Conservation (phyloP, 768 basidiomycete species). For the Tephrocybe rancida region DNA sequence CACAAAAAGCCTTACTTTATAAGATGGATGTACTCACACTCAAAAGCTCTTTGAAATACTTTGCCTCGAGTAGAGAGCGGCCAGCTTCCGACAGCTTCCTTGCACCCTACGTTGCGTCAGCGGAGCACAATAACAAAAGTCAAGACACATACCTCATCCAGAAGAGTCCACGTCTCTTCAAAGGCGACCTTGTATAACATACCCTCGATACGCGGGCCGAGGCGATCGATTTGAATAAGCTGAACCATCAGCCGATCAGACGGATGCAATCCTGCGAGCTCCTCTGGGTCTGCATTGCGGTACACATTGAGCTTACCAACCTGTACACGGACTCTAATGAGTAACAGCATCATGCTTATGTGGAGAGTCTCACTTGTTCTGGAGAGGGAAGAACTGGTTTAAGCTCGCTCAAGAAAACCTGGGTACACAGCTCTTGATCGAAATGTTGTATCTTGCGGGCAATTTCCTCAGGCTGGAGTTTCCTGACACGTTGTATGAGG, state of each 20-base stretch:
- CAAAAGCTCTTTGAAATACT: conserved; percentile 86
- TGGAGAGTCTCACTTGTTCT: conserved; percentile 63
- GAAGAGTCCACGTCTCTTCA: conserved; percentile 79
- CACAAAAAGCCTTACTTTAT: neutral
- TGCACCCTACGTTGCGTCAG: conserved; percentile 57
- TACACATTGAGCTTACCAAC: conserved; percentile 90
- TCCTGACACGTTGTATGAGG: conserved; percentile 85
- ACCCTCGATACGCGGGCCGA: conserved; percentile 87
- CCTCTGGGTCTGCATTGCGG: conserved; percentile 82
- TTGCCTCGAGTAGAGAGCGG: conserved; percentile 76
- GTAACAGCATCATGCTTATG: neutral
- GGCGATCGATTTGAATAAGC: conserved; percentile 90
- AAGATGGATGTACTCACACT: conserved; percentile 53
- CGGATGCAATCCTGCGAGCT: conserved; percentile 86
- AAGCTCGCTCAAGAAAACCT: conserved; percentile 87
- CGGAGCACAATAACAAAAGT: neutral
- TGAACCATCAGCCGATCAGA: conserved; percentile 98
- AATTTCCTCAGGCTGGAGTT: conserved; percentile 84
- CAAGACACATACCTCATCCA: conserved; percentile 68
- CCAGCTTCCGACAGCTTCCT: conserved; percentile 83
- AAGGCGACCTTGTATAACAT: conserved; percentile 94
- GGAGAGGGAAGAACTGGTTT: conserved; percentile 89
- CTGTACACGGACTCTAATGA: conserved; percentile 33
- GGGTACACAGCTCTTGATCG: conserved; percentile 84
- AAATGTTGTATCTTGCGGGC: conserved; percentile 83